These are phyloP conservation scores for Atractiella rhizophila DNA, from an alignment of 768 basidiomycete species.

Conservation along the genomic window DNA sequence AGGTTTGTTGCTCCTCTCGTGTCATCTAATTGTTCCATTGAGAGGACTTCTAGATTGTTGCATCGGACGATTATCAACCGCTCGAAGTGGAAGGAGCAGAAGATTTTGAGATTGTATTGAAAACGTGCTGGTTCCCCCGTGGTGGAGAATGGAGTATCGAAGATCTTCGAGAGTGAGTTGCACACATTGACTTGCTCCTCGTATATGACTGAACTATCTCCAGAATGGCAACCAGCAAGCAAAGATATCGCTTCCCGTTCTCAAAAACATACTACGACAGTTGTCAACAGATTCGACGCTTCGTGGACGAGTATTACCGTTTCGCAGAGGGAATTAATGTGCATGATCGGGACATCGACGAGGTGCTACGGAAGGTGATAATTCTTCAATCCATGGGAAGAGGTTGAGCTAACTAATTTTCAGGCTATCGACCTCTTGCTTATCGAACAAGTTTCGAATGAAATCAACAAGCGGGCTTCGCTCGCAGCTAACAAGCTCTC, in stretches of 20 bases:
- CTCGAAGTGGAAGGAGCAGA: constrained; percentile 32
- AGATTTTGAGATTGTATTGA: constrained; percentile 23
- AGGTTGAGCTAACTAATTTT: not conserved
- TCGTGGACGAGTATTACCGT: constrained; percentile 83
- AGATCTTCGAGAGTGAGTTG: constrained; percentile 24
- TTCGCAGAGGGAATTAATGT: constrained; percentile 88
- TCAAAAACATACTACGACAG: constrained; percentile 86
- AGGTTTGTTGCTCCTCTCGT: constrained; percentile 28
- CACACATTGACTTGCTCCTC: not conserved
- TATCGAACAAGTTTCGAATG: constrained; percentile 27
- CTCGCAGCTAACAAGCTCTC: constrained; percentile 55
- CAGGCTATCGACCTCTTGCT: constrained; percentile 72
- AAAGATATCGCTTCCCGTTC: constrained; percentile 42
- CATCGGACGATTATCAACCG: constrained; percentile 40
- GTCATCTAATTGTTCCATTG: not conserved
- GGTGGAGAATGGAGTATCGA: not conserved
- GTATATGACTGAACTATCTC: not conserved
- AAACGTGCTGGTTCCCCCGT: constrained; percentile 1
- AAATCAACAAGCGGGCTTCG: constrained; percentile 48
- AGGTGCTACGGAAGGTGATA: constrained; percentile 56
- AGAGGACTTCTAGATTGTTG: not conserved
- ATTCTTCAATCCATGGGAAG: not conserved
- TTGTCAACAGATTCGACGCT: constrained; percentile 69
- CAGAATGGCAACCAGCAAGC: constrained; percentile 40
- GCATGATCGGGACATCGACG: constrained; percentile 73